Percentiles rank a stretch among this genome's conserved stretches.
These are phyloP conservation scores for Thermomucor indicae-seudaticae DNA, from an alignment of 371 early-diverging fungal genomes.

Conservation along the genomic window DNA sequence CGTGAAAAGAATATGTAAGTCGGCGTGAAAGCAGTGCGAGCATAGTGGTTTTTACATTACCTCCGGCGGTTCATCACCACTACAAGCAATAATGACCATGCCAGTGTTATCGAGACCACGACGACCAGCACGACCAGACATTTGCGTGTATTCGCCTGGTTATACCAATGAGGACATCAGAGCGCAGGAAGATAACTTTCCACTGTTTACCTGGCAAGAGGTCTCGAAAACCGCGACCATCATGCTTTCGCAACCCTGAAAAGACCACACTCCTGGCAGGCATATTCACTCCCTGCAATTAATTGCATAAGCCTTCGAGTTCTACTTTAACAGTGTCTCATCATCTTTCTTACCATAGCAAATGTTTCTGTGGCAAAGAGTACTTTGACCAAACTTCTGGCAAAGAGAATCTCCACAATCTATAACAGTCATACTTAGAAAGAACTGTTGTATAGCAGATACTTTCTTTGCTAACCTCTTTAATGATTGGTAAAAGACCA, in stretches of 20 bases:
- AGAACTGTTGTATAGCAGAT: not conserved
- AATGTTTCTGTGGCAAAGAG: conserved; percentile 53
- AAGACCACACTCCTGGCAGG: conserved; percentile 97
- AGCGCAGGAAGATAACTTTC: too few species aligned
- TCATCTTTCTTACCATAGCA: conserved; percentile 46
- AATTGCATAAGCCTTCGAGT: not conserved
- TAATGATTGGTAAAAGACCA: conserved; percentile 97
- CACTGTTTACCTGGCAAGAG: conserved; percentile 63
- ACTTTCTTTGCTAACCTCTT: conserved; percentile 64
- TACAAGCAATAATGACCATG: conserved; percentile 85
- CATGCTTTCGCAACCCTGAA: conserved; percentile 90
- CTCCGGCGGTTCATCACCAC: conserved; percentile 66
- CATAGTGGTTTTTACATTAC: conserved; percentile 15
- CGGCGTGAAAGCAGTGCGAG: not conserved
- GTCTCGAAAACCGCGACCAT: conserved; percentile 83
- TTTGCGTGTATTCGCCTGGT: conserved; percentile 99
- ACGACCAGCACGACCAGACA: conserved; percentile 99
- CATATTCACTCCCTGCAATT: conserved; percentile 94
- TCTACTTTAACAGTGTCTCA: not conserved
- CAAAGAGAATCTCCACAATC: conserved; percentile 97
- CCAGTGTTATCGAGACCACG: conserved; percentile 96
- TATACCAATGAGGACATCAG: too few species aligned
- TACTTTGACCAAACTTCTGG: conserved; percentile 88
- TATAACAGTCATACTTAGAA: conserved; percentile 11
- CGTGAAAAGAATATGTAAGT: not conserved